Conservation (phyloP, 1,139 yeast species). For the Yamadazyma triangularis region DNA sequence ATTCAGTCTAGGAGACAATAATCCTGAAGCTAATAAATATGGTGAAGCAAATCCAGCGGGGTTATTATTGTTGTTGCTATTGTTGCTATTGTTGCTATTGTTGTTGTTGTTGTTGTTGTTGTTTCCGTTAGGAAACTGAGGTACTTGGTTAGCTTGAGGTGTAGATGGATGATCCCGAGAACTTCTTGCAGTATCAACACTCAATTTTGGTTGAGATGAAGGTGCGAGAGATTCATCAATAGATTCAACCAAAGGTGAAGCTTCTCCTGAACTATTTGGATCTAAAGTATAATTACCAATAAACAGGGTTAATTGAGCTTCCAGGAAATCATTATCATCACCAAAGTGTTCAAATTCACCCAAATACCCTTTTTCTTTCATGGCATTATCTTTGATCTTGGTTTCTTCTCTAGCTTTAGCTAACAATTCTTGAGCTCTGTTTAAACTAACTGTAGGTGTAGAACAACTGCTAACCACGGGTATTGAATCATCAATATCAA, state of each 20-base stretch:
- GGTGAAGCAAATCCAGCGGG: slow-evolving; percentile 56
- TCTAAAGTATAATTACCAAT: slow-evolving; percentile 18
- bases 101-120: no score
- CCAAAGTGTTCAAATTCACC: slow-evolving; percentile 17
- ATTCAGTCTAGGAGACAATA: slow-evolving; percentile 42
- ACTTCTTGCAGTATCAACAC: slow-evolving; percentile 25
- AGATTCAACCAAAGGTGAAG: slow-evolving; percentile 29
- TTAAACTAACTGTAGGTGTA: slow-evolving; percentile 87
- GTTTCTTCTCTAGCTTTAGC: slow-evolving; percentile 79
- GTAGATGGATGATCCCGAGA: slow-evolving; percentile 18
- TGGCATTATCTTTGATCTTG: slow-evolving; percentile 53
- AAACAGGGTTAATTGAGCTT: slow-evolving; percentile 12
- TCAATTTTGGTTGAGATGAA: slow-evolving; percentile 23
- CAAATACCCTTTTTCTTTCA: slow-evolving; percentile 31
- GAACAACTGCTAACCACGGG: slow-evolving; percentile 94
- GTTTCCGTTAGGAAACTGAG: no score
- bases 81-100: no score
- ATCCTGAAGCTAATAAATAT: slow-evolving; percentile 54
- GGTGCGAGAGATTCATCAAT: slow-evolving; percentile 19
- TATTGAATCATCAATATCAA: slow-evolving; percentile 87
- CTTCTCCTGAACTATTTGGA: slow-evolving; percentile 21
- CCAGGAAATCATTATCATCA: slow-evolving; percentile 22
- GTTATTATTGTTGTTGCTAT: slow-evolving; percentile 10
- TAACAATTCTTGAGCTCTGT: slow-evolving; percentile 80
- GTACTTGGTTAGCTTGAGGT: slow-evolving; percentile 17